Evolutionary conservation across 305 asterid genomes (phyloP).

Genomic region (Solanum aculeatissimum): DNA sequence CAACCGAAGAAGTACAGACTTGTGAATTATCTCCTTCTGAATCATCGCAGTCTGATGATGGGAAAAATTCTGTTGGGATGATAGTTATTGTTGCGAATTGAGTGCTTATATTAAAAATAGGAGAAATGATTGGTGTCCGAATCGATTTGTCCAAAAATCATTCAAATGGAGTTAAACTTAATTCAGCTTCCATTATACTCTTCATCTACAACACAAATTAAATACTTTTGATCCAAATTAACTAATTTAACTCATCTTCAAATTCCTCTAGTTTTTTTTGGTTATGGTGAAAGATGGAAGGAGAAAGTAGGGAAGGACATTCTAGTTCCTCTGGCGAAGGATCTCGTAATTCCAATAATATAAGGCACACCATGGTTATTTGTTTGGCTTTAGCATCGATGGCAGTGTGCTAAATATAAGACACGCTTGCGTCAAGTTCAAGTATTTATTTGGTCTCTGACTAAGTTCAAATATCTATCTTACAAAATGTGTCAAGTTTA

Average conservation of each 20-base stretch:
- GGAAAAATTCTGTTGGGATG: neutral
- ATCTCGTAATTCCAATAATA: neutral
- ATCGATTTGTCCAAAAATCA: neutral
- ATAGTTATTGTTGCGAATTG: neutral
- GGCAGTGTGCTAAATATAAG: too few species aligned
- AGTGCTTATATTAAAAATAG: neutral
- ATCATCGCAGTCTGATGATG: neutral
- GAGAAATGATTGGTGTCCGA: neutral
- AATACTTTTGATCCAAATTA: neutral
- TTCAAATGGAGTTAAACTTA: neutral
- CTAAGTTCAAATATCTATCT: too few species aligned
- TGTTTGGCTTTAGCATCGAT: neutral
- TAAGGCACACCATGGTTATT: neutral
- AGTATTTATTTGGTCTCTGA: too few species aligned
- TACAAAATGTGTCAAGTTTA: too few species aligned
- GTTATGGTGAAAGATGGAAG: neutral
- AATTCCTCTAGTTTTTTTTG: too few species aligned
- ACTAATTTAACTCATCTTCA: too few species aligned
- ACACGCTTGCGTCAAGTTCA: too few species aligned
- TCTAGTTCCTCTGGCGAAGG: neutral
- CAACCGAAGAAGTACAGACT: neutral
- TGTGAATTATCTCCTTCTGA: neutral
- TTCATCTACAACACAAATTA: neutral
- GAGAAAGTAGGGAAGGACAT: too few species aligned
- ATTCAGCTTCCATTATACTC: neutral